Evolutionary conservation across 2,329 filamentous ascomycete species (phyloP).

Genomic region (Talaromyces sp.): DNA sequence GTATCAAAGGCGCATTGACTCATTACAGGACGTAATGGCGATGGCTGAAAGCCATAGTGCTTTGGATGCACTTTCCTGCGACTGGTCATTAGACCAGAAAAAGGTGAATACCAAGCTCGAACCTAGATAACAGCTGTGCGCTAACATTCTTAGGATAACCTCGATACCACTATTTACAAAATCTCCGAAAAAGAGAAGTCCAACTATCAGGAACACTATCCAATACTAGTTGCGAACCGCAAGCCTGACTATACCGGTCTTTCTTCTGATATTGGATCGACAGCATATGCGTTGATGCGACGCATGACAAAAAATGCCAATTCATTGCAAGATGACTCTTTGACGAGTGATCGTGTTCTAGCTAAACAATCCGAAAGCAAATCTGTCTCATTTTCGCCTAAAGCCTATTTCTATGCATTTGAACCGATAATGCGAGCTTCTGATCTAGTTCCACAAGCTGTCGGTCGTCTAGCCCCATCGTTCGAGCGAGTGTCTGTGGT

Average conservation of each 20-base stretch:
- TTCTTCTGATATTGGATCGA: conserved; percentile 32
- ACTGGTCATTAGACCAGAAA: conserved; percentile 26
- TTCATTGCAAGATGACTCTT: conserved; percentile 1
- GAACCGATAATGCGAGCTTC: conserved; percentile 49
- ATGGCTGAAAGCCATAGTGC: conserved; percentile 35
- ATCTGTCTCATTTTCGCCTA: conserved; percentile 29
- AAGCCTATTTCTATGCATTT: conserved; percentile 49
- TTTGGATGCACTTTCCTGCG: conserved; percentile 34
- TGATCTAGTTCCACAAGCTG: conserved; percentile 31
- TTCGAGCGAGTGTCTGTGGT: conserved; percentile 70
- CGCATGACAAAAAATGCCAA: conserved; percentile 23
- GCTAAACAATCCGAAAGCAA: conserved; percentile 23
- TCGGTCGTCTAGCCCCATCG: conserved; percentile 55
- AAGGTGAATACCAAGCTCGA: conserved; percentile 26
- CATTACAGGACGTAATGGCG: conserved; percentile 28
- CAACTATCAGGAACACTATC: conserved; percentile 54
- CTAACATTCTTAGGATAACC: conserved; percentile 40
- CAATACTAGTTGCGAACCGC: conserved; percentile 53
- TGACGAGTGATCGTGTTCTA: conserved; percentile 33
- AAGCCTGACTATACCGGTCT: conserved; percentile 44
- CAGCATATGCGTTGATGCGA: conserved; percentile 30
- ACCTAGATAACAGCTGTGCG: not conserved
- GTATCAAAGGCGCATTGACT: conserved; percentile 21
- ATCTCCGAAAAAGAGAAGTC: conserved; percentile 52
- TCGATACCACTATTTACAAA: conserved; percentile 64